Evolutionary conservation across 1,139 yeast genomes (phyloP).

Genomic region (Protomyces pachydermus): DNA sequence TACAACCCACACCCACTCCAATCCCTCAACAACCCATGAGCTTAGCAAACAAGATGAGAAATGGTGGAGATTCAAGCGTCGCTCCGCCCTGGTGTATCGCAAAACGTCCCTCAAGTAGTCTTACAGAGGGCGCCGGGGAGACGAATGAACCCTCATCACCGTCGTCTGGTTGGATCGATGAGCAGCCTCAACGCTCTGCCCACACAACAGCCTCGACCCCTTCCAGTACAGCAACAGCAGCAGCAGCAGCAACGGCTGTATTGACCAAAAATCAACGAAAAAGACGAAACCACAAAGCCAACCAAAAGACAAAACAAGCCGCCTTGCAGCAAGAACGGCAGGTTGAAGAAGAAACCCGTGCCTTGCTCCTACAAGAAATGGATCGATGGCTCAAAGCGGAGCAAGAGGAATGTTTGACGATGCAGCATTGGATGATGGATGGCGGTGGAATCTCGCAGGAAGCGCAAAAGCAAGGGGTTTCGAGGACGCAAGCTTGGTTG

Average conservation of each 20-base stretch:
- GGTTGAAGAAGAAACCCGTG: not conserved
- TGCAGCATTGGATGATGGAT: not conserved
- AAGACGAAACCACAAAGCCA: not conserved
- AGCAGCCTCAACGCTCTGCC: not conserved
- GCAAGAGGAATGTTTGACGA: not conserved
- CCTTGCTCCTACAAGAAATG: not conserved
- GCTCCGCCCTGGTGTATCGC: too few species aligned
- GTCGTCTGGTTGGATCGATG: not conserved
- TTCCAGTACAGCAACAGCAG: not conserved
- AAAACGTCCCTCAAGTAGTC: not conserved
- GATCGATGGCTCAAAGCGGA: not conserved
- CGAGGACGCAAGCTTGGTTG: too few species aligned
- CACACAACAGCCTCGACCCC: too few species aligned
- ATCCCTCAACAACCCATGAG: too few species aligned
- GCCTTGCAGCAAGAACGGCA: not conserved
- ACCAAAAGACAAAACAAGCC: not conserved
- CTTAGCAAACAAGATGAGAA: too few species aligned
- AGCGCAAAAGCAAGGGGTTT: not conserved
- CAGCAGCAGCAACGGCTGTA: not conserved
- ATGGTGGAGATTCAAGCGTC: not conserved
- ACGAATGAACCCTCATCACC: not conserved
- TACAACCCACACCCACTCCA: not conserved
- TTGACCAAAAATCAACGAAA: not conserved
- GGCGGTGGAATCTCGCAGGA: not conserved
- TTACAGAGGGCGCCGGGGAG: not conserved